Evolutionary conservation across 768 basidiomycete genomes (phyloP).

Genomic region (Saitozyma sp.): DNA sequence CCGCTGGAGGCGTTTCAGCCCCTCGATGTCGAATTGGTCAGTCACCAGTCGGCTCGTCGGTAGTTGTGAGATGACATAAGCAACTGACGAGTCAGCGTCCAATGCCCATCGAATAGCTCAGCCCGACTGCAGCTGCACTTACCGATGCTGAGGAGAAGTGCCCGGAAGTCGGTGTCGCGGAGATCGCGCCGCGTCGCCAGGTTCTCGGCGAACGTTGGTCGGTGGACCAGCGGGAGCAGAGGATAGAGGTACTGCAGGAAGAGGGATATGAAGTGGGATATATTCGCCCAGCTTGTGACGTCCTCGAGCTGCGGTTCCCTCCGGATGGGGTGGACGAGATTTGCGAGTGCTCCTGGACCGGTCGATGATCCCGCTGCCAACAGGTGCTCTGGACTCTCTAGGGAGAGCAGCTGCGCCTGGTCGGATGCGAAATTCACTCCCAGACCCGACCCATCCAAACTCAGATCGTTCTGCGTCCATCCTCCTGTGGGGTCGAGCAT

Average conservation of each 20-base stretch:
- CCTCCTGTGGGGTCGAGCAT: conserved; percentile 19
- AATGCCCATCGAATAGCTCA: neutral
- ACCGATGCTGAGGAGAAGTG: conserved; percentile 44
- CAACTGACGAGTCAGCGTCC: conserved; percentile 25
- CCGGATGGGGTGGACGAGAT: neutral
- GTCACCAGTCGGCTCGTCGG: conserved; percentile 40
- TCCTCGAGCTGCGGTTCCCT: conserved; percentile 41
- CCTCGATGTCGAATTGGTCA: conserved; percentile 43
- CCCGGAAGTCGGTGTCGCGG: conserved; percentile 40
- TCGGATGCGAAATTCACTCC: conserved; percentile 24
- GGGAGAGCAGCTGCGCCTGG: conserved; percentile 37
- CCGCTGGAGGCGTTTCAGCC: conserved; percentile 40
- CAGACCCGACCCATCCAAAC: neutral
- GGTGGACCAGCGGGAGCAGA: conserved; percentile 40
- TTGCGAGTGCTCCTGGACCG: neutral
- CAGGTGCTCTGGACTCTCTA: conserved; percentile 34
- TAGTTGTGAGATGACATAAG: conserved; percentile 46
- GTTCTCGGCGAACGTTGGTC: conserved; percentile 42
- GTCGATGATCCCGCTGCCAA: neutral
- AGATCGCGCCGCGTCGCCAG: conserved; percentile 42
- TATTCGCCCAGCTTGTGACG: conserved; percentile 40
- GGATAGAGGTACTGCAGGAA: conserved; percentile 45
- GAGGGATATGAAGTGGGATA: conserved; percentile 40
- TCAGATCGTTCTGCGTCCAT: neutral
- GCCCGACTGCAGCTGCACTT: conserved; percentile 9